Conservation (phyloP, 2,329 filamentous ascomycete species). For the Cladophialophora bantiana region DNA sequence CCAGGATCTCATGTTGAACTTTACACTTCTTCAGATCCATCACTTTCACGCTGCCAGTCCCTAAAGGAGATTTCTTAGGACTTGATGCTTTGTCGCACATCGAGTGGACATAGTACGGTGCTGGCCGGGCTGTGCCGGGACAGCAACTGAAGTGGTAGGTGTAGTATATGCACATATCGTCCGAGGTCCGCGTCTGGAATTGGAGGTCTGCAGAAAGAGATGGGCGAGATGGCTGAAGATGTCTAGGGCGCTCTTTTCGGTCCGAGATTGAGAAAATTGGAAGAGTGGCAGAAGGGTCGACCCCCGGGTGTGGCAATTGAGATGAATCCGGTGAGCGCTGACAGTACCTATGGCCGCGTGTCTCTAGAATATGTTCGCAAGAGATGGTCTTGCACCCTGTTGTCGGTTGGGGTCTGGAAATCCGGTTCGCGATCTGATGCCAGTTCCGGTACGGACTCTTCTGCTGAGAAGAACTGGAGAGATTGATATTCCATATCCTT, state of each 20-base stretch:
- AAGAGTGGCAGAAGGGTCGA: background rate
- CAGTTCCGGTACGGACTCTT: conserved; percentile 6
- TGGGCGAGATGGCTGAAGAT: background rate
- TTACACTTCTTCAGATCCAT: conserved; percentile 33
- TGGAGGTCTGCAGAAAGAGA: background rate
- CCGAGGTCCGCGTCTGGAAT: background rate
- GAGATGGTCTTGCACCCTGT: background rate
- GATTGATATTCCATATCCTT: conserved; percentile 18
- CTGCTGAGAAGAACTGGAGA: conserved; percentile 16
- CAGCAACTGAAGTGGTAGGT: conserved; percentile 42
- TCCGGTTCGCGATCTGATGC: background rate
- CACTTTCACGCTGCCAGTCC: conserved; percentile 11
- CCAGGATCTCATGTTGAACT: conserved; percentile 39
- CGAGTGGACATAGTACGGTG: conserved; percentile 40
- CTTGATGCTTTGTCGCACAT: conserved; percentile 35
- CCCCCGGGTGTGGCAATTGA: background rate
- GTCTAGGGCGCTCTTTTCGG: background rate
- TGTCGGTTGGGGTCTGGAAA: background rate
- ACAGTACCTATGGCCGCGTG: background rate
- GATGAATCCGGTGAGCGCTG: background rate
- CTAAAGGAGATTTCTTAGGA: conserved; percentile 16
- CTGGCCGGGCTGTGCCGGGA: conserved; percentile 38
- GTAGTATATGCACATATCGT: conserved; percentile 39
- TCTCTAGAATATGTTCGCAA: background rate
- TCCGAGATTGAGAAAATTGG: background rate